Evolutionary conservation across 2,329 filamentous ascomycete species (phyloP).

Genomic region (Aureobasidium melanogenum): DNA sequence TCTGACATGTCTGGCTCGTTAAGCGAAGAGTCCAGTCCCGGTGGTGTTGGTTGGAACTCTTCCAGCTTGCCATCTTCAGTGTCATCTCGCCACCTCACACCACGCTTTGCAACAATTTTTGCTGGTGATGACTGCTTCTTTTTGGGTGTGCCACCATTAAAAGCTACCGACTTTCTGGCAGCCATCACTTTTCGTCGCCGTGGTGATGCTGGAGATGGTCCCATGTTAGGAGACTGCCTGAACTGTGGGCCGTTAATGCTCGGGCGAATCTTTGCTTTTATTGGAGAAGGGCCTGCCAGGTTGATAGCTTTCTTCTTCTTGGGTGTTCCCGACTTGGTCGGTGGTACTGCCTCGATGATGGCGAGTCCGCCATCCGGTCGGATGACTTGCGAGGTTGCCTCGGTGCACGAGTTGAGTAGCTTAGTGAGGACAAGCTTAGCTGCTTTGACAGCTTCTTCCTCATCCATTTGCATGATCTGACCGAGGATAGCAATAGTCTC

Average conservation of each 20-base stretch:
- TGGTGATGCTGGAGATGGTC: conserved; percentile 61
- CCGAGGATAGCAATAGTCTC: conserved; percentile 79
- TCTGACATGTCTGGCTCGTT: conserved; percentile 33
- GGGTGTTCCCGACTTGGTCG: conserved; percentile 64
- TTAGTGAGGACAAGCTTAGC: conserved; percentile 70
- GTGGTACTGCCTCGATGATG: conserved; percentile 57
- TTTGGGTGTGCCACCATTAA: conserved; percentile 68
- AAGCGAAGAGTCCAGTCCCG: conserved; percentile 54
- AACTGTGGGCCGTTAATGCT: conserved; percentile 15
- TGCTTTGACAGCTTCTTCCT: conserved; percentile 71
- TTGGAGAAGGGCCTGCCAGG: conserved; percentile 39
- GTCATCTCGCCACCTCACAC: conserved; percentile 88
- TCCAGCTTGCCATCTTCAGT: conserved; percentile 76
- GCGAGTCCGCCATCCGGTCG: conserved; percentile 72
- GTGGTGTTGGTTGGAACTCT: conserved; percentile 86
- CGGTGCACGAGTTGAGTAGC: conserved; percentile 66
- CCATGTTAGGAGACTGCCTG: conserved; percentile 9
- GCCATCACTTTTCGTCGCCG: conserved; percentile 59
- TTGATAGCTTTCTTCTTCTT: conserved; percentile 54
- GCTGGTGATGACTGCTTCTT: conserved; percentile 59
- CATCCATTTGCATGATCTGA: conserved; percentile 72
- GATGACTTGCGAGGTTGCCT: conserved; percentile 71
- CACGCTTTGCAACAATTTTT: conserved; percentile 52
- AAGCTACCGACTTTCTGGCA: conserved; percentile 59
- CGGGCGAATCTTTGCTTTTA: conserved; percentile 35